These are phyloP conservation scores for Rutstroemia sp. DNA, from an alignment of 2,329 filamentous ascomycete species.

Conservation along the genomic window DNA sequence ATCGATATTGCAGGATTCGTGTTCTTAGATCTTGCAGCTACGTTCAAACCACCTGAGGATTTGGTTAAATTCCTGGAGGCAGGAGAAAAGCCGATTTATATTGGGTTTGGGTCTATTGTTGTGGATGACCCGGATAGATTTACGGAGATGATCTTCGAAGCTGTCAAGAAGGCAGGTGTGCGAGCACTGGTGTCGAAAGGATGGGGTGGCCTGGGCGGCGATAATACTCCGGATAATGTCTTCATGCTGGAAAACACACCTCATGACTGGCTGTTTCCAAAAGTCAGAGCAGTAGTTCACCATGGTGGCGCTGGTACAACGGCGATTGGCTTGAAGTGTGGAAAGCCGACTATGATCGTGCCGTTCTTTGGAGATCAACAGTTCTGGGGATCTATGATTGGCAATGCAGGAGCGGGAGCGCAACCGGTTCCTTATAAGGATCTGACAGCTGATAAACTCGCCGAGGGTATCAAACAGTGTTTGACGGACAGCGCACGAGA, in stretches of 20 bases:
- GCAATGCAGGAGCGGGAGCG: slow-evolving; percentile 55
- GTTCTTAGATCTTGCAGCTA: slow-evolving; percentile 61
- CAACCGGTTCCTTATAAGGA: slow-evolving; percentile 61
- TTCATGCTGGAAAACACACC: slow-evolving; percentile 69
- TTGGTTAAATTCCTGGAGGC: slow-evolving; percentile 48
- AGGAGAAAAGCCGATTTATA: slow-evolving; percentile 59
- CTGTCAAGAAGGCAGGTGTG: slow-evolving; percentile 56
- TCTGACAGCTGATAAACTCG: slow-evolving; percentile 54
- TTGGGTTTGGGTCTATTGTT: slow-evolving; percentile 71
- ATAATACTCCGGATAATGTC: slow-evolving; percentile 53
- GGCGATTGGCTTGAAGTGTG: slow-evolving; percentile 65
- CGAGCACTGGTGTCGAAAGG: slow-evolving; percentile 68
- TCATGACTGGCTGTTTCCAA: slow-evolving; percentile 71
- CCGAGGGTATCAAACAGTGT: slow-evolving; percentile 63
- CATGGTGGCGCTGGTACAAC: slow-evolving; percentile 76
- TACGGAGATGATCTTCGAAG: slow-evolving; percentile 65
- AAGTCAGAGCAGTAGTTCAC: slow-evolving; percentile 59
- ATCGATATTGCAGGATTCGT: slow-evolving; percentile 74
- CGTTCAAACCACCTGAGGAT: slow-evolving; percentile 49
- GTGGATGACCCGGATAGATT: slow-evolving; percentile 64
- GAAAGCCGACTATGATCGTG: slow-evolving; percentile 66
- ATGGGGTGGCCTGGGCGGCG: slow-evolving; percentile 63
- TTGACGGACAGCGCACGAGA: slow-evolving; percentile 51
- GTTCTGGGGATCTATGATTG: slow-evolving; percentile 69
- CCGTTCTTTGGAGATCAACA: slow-evolving; percentile 76